Base-by-base conservation (phyloP, 2,329 filamentous ascomycete species). In the Alternaria gaisen region DNA sequence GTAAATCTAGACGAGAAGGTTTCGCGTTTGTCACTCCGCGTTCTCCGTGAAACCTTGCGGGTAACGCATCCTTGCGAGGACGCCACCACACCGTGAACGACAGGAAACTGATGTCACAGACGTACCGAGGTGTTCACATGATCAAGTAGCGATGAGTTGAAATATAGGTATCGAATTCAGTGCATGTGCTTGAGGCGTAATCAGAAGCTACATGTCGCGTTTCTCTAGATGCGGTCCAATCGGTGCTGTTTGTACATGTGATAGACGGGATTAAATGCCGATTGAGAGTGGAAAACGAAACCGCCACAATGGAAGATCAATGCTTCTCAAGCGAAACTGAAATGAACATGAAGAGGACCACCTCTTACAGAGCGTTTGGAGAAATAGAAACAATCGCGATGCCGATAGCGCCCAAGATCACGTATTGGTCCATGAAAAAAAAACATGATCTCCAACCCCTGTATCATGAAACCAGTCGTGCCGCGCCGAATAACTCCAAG, bases 181-280 rank as follows among this genome's bases (percentile, higher is more conserved):
- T 20, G 28, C 36, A 46, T 46, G 55, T 61, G 42, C 51, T 55
- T 56, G 46, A 56, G 43, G 51, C 38, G 48, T 59, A 12, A 41
- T 56, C 34, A 30, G 20, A 40, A 53, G 60, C 62, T 38, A 38
- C 41, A 42, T n/a, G 41, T 34, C 26, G 44, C 46, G 40, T 48
- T 44, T 18, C 44, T 52, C 56, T 52, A 50, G n/a, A 61, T 52
- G 41, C 14, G 32, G 42, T 40, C 48, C 34, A 40, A 50, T 51
- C 44, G 53, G 43, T 60, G 38, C 52, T 70, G 63, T 55, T 64
- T 60, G 47, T 69, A 69, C 65, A 68, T 58, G 44, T 61, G 60
- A 46, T 60, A 38, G 61, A 56, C 44, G 36, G 38, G 40, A 22
- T 42, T 6, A 44, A 43, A 63, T 63, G 32, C 50, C 41, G 42